These are phyloP conservation scores for Ploettnerulaceae sp. DNA, from an alignment of 2,329 filamentous ascomycete genomes.

Conservation along the genomic window DNA sequence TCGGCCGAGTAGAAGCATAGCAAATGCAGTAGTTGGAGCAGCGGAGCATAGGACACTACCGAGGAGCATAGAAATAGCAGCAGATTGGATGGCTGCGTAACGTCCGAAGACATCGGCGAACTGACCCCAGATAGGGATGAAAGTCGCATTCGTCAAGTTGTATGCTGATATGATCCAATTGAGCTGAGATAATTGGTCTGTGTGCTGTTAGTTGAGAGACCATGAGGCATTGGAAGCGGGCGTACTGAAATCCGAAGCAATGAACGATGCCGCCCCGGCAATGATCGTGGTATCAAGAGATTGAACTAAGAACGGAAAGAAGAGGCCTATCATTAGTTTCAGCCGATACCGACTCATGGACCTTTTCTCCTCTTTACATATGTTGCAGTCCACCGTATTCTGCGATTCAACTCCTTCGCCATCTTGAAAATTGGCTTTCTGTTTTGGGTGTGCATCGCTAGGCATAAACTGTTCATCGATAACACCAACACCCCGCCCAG, in stretches of 20 bases:
- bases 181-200: constrained; percentile 50
- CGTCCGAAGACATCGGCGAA: constrained; percentile 62
- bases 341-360: constrained; percentile 44
- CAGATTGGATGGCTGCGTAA: constrained; percentile 51
- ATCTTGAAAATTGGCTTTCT: not conserved
- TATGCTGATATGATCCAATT: constrained; percentile 69
- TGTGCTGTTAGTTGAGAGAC: constrained; percentile 1
- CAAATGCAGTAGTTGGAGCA: constrained; percentile 49
- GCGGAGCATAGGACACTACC: constrained; percentile 59
- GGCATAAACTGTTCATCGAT: not conserved
- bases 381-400: constrained; percentile 10
- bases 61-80: constrained; percentile 52
- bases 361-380: constrained; percentile 32
- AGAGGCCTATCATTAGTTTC: constrained; percentile 54
- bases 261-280: constrained; percentile 54
- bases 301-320: constrained; percentile 57
- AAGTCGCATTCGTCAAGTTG: constrained; percentile 61
- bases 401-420: not conserved
- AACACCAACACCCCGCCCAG: not conserved
- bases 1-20: constrained; percentile 57
- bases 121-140: constrained; percentile 62
- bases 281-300: constrained; percentile 62
- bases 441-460: not conserved
- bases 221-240: not conserved
- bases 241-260: constrained; percentile 59